These are phyloP conservation scores for Aspergillus brunneoviolaceus DNA, from an alignment of 2,329 filamentous ascomycete genomes.

Conservation along the genomic window DNA sequence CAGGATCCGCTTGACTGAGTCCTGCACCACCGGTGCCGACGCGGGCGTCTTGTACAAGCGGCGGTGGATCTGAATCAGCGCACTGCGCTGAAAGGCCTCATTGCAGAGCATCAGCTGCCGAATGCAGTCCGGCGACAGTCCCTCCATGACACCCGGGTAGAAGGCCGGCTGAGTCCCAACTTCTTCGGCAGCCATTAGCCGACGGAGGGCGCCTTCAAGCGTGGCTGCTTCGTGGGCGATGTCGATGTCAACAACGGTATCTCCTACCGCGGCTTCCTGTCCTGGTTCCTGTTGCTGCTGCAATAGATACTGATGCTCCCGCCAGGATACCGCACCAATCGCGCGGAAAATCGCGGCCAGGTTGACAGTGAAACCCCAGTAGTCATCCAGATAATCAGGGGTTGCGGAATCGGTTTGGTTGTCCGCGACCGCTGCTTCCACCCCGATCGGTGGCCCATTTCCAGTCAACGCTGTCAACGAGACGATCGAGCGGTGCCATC, in stretches of 20 bases:
- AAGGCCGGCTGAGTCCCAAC: conserved; percentile 31
- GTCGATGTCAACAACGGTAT: conserved; percentile 15
- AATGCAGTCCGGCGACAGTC: conserved; percentile 32
- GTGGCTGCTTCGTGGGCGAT: conserved; percentile 30
- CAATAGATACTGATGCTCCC: conserved; percentile 22
- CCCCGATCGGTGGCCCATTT: conserved; percentile 38
- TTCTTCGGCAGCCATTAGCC: conserved; percentile 33
- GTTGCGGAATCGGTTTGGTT: conserved; percentile 11
- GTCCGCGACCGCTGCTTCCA: conserved; percentile 14
- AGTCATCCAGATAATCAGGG: conserved; percentile 43
- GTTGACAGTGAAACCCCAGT: conserved; percentile 44
- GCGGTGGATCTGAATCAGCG: conserved; percentile 45
- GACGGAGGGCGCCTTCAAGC: conserved; percentile 35
- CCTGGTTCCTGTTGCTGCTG: conserved; percentile 4
- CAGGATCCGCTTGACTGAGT: conserved; percentile 40
- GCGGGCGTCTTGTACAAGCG: conserved; percentile 36
- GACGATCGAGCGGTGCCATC: conserved; percentile 45
- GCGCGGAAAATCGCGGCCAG: conserved; percentile 40
- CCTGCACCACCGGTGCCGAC: conserved; percentile 32
- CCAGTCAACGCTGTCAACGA: conserved; percentile 43
- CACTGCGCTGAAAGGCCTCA: conserved; percentile 45
- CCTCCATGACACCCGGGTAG: conserved; percentile 38
- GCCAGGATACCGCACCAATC: conserved; percentile 40
- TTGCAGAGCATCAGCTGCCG: conserved; percentile 43
- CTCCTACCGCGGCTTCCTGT: conserved; percentile 18